Evolutionary conservation across 2,329 filamentous ascomycete species (phyloP).

Genomic region (Phaeophleospora eucalypticola): DNA sequence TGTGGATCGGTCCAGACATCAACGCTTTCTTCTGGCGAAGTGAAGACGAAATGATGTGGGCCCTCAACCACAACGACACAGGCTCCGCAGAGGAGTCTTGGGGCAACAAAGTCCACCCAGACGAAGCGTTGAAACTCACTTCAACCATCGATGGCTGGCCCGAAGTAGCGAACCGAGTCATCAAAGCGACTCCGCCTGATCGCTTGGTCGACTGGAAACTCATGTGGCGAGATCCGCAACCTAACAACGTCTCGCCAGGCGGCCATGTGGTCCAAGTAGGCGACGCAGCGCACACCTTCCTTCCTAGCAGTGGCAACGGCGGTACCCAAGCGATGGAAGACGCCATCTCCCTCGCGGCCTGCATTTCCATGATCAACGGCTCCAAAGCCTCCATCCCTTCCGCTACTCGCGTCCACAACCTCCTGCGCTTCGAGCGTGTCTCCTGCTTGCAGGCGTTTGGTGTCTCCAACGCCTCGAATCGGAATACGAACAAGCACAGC

Average conservation of each 20-base stretch:
- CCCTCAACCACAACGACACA: not conserved
- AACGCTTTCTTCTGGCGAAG: slow-evolving; percentile 5
- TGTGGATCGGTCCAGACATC: slow-evolving; percentile 3
- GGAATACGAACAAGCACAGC: slow-evolving; percentile 8
- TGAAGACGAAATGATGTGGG: slow-evolving; percentile 35
- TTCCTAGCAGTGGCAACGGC: slow-evolving; percentile 44
- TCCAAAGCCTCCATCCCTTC: slow-evolving; percentile 35
- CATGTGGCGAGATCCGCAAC: slow-evolving; percentile 44
- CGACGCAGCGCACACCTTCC: slow-evolving; percentile 44
- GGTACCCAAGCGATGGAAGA: slow-evolving; percentile 47
- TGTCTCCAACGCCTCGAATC: slow-evolving; percentile 10
- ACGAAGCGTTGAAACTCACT: slow-evolving; percentile 5
- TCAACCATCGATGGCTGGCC: slow-evolving; percentile 5
- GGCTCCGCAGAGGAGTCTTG: slow-evolving; percentile 10
- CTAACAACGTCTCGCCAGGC: slow-evolving; percentile 41
- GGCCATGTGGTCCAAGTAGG: slow-evolving; percentile 46
- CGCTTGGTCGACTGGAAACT: slow-evolving; percentile 48
- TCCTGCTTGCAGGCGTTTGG: slow-evolving; percentile 18
- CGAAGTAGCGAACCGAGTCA: slow-evolving; percentile 24
- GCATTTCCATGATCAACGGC: slow-evolving; percentile 40
- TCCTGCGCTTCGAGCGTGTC: slow-evolving; percentile 23
- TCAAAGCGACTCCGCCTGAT: slow-evolving; percentile 41
- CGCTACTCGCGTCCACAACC: slow-evolving; percentile 30
- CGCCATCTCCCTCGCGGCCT: slow-evolving; percentile 43
- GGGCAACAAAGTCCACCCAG: slow-evolving; percentile 2